These are phyloP conservation scores for Camellia lanceoleosa DNA, from an alignment of 148 eudicot genomes.

Conservation along the genomic window DNA sequence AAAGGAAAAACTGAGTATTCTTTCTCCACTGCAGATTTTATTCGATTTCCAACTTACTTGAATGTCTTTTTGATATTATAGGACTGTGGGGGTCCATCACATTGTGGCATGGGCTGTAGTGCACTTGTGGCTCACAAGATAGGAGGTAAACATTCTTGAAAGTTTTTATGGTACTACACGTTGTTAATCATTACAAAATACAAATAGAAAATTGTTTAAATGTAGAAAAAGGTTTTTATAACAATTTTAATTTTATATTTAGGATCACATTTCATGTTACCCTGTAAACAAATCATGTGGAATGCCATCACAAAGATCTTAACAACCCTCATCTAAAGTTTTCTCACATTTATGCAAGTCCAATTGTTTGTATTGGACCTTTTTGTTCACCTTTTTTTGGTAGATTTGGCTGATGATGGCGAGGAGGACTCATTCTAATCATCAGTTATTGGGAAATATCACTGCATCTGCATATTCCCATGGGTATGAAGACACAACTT, in stretches of 20 bases:
- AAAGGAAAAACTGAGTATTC: neutral
- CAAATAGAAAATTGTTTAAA: neutral
- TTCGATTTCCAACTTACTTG: constrained; percentile 1
- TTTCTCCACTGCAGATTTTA: neutral
- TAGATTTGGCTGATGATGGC: neutral
- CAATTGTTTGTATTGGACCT: no score
- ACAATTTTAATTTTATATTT: neutral
- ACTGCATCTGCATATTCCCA: neutral
- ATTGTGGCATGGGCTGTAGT: constrained; percentile 88
- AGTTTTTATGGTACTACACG: neutral
- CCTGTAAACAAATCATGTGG: neutral
- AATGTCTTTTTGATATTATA: constrained; percentile 26
- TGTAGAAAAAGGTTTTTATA: no score
- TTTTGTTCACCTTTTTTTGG: no score
- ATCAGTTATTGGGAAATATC: neutral
- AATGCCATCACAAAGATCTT: constrained; percentile 1
- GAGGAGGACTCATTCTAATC: neutral
- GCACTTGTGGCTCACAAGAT: constrained; percentile 65
- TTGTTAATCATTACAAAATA: neutral
- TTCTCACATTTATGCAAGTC: neutral
- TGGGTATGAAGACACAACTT: no score
- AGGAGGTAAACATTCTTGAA: constrained; percentile 44
- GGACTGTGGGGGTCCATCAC: constrained; percentile 87
- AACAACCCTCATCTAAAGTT: neutral
- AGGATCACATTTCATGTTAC: neutral